Evolutionary conservation across 805 yeast species (phyloP), one percentile per base, ranked within the genome.

Genomic region (Ogataea thermomethanolica): DNA sequence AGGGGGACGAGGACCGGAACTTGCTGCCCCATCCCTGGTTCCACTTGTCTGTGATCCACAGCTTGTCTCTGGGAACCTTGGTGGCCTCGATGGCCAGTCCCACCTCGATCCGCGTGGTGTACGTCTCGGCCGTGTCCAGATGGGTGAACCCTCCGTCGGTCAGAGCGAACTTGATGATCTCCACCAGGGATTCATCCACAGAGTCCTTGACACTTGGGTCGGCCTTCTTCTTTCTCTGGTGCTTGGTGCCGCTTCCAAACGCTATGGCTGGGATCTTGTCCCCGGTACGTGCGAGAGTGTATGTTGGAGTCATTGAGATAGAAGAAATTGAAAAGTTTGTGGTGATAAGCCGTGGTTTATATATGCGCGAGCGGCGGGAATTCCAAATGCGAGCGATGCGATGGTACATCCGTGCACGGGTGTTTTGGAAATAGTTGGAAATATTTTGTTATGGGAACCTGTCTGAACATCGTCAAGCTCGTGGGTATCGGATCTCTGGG

Each of bases 401-500:
- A 17, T 17, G 20, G 20, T 17, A 17, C 25, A 24, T 25, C 42
- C 29, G 24, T 39, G 28, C 38, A 39, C 35, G 28, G 33, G 15
- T 28, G 14, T 32, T 33, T 12, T 33, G 11, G 11, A 17, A 17
- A 17, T 17, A 17, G 20, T 17, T 21, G 13, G 24, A 14, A 21
- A 21, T 32, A 17, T 15, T 22, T 17, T 24, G 22, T 32, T 14
- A 75, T 75, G 80, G 78, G 78, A 29, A 68, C 69, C 45, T 76
- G 82, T 62, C 57, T 76, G 29, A 74, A 76, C 13, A 67, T 71
- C 26, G 76, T 80, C 43, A 84, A 84, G 56, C 59, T 80, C 34
- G 61, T 80, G 29, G 90, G 89, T 25, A 75, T 76, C 26, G 70
- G 83, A 4, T 75, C 89, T 8, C 61, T 84, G 34, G 93, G 91